Evolutionary conservation across 108 stramenopile genomes (phyloP), one percentile per base, ranked within the genome.

Genomic region (Parietichytrium sp.): DNA sequence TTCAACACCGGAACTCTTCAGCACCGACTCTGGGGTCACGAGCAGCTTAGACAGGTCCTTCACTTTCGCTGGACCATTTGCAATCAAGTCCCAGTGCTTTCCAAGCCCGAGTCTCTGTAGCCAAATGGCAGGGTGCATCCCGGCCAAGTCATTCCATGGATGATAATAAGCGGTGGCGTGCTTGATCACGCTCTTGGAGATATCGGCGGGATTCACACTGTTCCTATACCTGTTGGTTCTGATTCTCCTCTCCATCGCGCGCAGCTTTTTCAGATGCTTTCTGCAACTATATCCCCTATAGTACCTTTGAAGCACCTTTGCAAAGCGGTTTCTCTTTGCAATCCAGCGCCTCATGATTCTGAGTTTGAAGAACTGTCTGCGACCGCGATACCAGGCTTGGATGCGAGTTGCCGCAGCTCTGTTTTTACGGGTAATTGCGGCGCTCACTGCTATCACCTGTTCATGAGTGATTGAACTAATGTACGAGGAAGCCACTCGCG

Each of bases 131-230:
- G 61, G 61, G 42, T 72, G 61, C 61, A 72, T 72, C 15, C 61
- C 61, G 0, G 61, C 61, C 15, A 72, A 6, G 15, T 33, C 38
- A 1, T 72, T 42, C 10, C 38, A 33, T 6, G 3, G n/a, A 2
- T 72, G 38, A 27, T 72, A 72, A 72, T 45, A 72, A n/a, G 61
- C 61, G 8, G 38, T 33, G 42, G 61, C 61, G 33, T 72, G 61
- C 61, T 45, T 72, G 10, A 72, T 72, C 10, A 42, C 61, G 20
- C 38, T 72, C 42, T 10, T 6, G 7, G 61, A 33, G 16, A 72
- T 72, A 13, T 72, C 61, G 0, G 38, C 10, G 1, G 61, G 61
- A 38, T 72, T 42, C 45, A 45, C 2, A 7, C 36, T 16, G 0
- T 23, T n/a, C 61, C 45, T 72, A 25, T 72, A 72, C 15, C 61